Evolutionary conservation across 345 rosid species (phyloP).

Genomic region (Balakata baccata): DNA sequence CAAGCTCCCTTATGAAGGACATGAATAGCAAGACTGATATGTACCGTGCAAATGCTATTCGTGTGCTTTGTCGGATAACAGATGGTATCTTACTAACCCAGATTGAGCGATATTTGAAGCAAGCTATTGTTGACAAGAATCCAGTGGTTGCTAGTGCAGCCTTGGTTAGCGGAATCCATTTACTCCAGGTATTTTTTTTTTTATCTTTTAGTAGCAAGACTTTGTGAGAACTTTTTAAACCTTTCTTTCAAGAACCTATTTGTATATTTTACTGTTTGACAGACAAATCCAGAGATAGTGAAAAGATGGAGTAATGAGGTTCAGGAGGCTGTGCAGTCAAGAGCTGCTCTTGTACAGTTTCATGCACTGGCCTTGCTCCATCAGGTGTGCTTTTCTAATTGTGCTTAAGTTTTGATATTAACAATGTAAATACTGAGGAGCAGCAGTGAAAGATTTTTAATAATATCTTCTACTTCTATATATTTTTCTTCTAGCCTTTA

Average conservation of each 20-base stretch:
- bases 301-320: background rate
- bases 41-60: constrained; percentile 97
- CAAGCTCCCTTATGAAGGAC: constrained; percentile 98
- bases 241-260: background rate
- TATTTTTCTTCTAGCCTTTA: background rate
- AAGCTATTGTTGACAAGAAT: constrained; percentile 98
- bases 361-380: constrained; percentile 91
- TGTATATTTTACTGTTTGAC: background rate
- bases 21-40: constrained; percentile 98
- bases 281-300: background rate
- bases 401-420: background rate
- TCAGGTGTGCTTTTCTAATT: constrained; percentile 49
- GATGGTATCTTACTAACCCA: constrained; percentile 93
- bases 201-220: background rate
- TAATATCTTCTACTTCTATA: background rate
- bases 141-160: constrained; percentile 99
- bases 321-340: constrained; percentile 45
- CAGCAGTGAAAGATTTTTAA: background rate
- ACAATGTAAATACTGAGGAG: too few relatives aligned
- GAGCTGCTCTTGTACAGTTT: constrained; percentile 95
- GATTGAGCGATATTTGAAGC: constrained; percentile 90
- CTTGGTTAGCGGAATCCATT: constrained; percentile 91
- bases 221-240: too few relatives aligned
- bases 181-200: constrained; percentile 62
- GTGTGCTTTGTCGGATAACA: constrained; percentile 90